Percentiles rank a stretch among this genome's conserved stretches.
phyloP scores from a whole-genome alignment of 176 grass and related monocot species.

The Bromus sterilis region DNA sequence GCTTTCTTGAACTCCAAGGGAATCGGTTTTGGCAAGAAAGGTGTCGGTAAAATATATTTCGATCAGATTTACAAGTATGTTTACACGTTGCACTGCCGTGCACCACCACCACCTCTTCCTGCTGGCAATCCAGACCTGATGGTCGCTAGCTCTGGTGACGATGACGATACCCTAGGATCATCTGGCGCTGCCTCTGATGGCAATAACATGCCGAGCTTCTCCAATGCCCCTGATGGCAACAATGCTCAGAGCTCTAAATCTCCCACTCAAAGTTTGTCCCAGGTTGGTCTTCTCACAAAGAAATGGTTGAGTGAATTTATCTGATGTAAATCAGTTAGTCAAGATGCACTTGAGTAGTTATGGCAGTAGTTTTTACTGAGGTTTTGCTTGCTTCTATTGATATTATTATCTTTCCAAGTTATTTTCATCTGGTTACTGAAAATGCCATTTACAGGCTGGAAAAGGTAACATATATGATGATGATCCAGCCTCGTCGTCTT shows the following conservation, averaged over 20 bases:
- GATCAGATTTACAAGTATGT: neutral
- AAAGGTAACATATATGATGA: slow-evolving; percentile 47
- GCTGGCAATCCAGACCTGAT: neutral
- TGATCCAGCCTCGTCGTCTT: slow-evolving; percentile 44
- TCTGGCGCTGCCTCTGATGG: neutral
- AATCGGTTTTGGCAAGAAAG: neutral
- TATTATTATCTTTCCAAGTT: no score
- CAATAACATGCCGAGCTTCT: neutral
- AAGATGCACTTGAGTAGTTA: neutral
- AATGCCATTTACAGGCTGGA: slow-evolving; percentile 33
- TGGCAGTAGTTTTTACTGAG: neutral
- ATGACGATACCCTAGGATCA: neutral
- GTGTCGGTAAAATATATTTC: neutral
- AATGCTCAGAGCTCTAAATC: neutral
- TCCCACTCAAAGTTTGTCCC: neutral
- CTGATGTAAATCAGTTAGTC: neutral
- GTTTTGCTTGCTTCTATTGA: neutral
- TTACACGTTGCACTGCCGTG: neutral
- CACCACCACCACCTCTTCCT: neutral
- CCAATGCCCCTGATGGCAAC: neutral
- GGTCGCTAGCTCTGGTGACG: neutral
- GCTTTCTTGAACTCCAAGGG: neutral
- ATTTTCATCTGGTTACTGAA: no score
- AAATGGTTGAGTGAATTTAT: neutral
- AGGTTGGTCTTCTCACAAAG: neutral